Conservation (phyloP, 164 flowering plant genomes). For the Berberis thunbergii region DNA sequence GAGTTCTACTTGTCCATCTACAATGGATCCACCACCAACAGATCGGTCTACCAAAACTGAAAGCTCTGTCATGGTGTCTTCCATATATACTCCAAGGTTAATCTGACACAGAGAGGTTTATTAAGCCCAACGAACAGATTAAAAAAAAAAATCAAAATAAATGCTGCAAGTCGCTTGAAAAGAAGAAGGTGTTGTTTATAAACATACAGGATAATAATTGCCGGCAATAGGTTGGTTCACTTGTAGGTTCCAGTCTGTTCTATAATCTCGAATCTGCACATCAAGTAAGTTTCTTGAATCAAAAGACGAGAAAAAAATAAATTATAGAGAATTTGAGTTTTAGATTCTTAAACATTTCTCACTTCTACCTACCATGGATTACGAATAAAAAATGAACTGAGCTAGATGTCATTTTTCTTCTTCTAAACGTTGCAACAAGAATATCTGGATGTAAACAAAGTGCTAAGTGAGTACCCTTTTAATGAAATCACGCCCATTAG, state of each 20-base stretch:
- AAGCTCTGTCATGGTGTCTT: constrained; percentile 52
- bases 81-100: constrained; percentile 62
- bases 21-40: constrained; percentile 68
- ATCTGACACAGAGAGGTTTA: constrained; percentile 28
- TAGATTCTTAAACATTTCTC: too few relatives aligned
- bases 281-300: not conserved
- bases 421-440: too few relatives aligned
- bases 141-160: too few relatives aligned
- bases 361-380: too few relatives aligned
- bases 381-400: too few relatives aligned
- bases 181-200: too few relatives aligned
- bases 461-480: constrained; percentile 53
- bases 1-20: constrained; percentile 75
- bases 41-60: constrained; percentile 92
- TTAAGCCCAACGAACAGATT: too few relatives aligned
- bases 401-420: too few relatives aligned
- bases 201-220: constrained; percentile 92
- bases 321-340: not conserved
- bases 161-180: too few relatives aligned
- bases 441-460: not conserved
- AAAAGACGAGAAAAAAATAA: not conserved
- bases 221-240: constrained; percentile 89
- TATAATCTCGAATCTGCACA: constrained; percentile 81
- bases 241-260: constrained; percentile 84
- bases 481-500: constrained; percentile 90